Base-by-base conservation (phyloP, 1,284 basidiomycete genomes). In the Ustilago tritici region DNA sequence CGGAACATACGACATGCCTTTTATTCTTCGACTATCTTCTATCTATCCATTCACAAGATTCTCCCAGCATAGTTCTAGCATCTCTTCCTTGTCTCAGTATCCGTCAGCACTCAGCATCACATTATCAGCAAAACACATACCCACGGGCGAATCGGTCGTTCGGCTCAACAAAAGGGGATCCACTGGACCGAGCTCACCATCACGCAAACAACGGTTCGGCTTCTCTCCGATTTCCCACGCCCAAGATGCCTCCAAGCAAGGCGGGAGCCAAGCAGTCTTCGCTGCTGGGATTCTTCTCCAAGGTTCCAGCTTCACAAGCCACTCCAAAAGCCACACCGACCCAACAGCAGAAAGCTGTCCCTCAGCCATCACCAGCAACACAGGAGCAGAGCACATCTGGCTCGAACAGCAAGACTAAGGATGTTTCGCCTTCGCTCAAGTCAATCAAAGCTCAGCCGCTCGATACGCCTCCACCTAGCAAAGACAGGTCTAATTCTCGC, bases 241-340 rank as follows among this genome's bases (percentile, higher is more conserved):
- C 43, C 58, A 47, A 54, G 8, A 57, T 68, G 61, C 57, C 49
- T 50, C 49, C 74, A 4, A 38, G 54, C 69, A 72, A 72, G 23
- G 41, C 62, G 41, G 56, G 55, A 23, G 52, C 60, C 46, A 81
- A 77, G 65, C 76, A 81, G 61, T 74, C 74, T 35, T 69, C 76
- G 40, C 70, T 81, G 61, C 78, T 79, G 10, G 79, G 79, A 54
- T 81, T 81, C 70, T 81, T 81, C 50, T 61, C 73, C 54, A 79
- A 79, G 53, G 71, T 63, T 23, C 40, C 70, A 31, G 57, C 76
- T 11, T 14, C 61, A 3, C 73, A 66, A 19, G n/a, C 56, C 23
- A 28, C 63, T 10, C 46, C 70, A 34, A 63, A 63, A 53, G 12
- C 70, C 19, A 56, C 56, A 10, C 46, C 70, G 6, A 10, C 61